phyloP scores from a whole-genome alignment of 1,284 basidiomycete species.

The Apiotrichum laibachii region DNA sequence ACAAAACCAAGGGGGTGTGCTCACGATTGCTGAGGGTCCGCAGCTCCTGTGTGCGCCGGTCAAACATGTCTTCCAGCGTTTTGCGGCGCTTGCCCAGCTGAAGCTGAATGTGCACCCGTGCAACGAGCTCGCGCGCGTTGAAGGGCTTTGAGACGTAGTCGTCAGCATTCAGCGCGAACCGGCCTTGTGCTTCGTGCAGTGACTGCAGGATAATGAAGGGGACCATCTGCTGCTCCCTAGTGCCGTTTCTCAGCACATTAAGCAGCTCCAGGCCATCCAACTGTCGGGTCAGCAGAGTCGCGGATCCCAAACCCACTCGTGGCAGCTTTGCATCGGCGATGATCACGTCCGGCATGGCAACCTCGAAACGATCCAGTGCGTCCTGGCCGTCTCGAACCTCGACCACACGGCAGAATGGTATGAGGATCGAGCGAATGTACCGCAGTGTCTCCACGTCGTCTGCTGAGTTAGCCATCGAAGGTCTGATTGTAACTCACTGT shows the following conservation, averaged over 20 bases:
- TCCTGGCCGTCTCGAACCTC: slow-evolving; percentile 51
- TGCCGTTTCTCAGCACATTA: slow-evolving; percentile 21
- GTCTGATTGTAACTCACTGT: slow-evolving; percentile 26
- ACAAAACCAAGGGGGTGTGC: neutral
- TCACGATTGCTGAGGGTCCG: slow-evolving; percentile 36
- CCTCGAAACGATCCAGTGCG: slow-evolving; percentile 42
- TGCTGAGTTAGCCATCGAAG: neutral
- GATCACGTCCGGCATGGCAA: slow-evolving; percentile 38
- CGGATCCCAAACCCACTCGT: slow-evolving; percentile 27
- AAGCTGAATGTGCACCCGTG: slow-evolving; percentile 47
- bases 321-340: slow-evolving; percentile 54
- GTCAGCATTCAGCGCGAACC: slow-evolving; percentile 24
- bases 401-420: slow-evolving; percentile 49
- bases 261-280: slow-evolving; percentile 41
- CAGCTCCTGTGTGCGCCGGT: slow-evolving; percentile 43
- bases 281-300: slow-evolving; percentile 10
- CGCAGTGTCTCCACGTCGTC: slow-evolving; percentile 37
- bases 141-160: slow-evolving; percentile 51
- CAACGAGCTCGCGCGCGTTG: slow-evolving; percentile 51
- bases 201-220: slow-evolving; percentile 40
- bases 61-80: slow-evolving; percentile 41
- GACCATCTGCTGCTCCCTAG: slow-evolving; percentile 24
- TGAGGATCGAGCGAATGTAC: slow-evolving; percentile 47
- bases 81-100: slow-evolving; percentile 44
- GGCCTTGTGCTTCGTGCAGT: neutral